Conservation (phyloP, 2,329 filamentous ascomycete species). For the Fusarium sororula region DNA sequence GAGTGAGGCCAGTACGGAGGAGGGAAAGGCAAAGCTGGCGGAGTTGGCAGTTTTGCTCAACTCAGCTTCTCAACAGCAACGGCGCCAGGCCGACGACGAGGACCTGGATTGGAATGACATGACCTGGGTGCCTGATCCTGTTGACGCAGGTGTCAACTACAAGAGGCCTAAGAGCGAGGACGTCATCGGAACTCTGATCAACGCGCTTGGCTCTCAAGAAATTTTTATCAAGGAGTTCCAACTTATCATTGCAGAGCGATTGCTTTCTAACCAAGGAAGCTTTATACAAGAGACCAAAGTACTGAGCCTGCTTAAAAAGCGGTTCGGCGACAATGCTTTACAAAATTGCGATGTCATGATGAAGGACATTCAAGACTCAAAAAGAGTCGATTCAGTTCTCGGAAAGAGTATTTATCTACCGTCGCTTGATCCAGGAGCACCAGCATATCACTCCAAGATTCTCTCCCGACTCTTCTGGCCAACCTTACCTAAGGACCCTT, state of each 20-base stretch:
- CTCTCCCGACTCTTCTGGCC: constrained; percentile 96
- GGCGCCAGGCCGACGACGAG: constrained; percentile 66
- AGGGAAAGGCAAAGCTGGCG: constrained; percentile 62
- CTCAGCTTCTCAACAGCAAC: constrained; percentile 64
- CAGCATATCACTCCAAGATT: constrained; percentile 79
- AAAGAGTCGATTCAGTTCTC: constrained; percentile 75
- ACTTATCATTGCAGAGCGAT: constrained; percentile 83
- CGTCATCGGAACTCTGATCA: constrained; percentile 89
- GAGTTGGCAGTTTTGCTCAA: constrained; percentile 75
- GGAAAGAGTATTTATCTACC: constrained; percentile 52
- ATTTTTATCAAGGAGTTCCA: constrained; percentile 96
- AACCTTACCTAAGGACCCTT: constrained; percentile 74
- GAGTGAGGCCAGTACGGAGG: constrained; percentile 59
- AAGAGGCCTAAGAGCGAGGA: constrained; percentile 89
- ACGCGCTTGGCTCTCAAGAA: constrained; percentile 87
- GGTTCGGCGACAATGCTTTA: constrained; percentile 85
- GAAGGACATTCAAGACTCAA: constrained; percentile 87
- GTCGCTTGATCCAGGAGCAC: constrained; percentile 23
- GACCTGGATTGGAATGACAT: constrained; percentile 92
- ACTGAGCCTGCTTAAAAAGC: constrained; percentile 84
- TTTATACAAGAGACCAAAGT: constrained; percentile 86
- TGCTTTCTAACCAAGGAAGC: constrained; percentile 71
- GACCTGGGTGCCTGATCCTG: constrained; percentile 90
- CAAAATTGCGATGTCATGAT: constrained; percentile 99
- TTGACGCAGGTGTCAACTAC: constrained; percentile 93